Evolutionary conservation across 2,329 filamentous ascomycete species (phyloP), one percentile per base, ranked within the genome.

Genomic region (Ophiostoma piceae): DNA sequence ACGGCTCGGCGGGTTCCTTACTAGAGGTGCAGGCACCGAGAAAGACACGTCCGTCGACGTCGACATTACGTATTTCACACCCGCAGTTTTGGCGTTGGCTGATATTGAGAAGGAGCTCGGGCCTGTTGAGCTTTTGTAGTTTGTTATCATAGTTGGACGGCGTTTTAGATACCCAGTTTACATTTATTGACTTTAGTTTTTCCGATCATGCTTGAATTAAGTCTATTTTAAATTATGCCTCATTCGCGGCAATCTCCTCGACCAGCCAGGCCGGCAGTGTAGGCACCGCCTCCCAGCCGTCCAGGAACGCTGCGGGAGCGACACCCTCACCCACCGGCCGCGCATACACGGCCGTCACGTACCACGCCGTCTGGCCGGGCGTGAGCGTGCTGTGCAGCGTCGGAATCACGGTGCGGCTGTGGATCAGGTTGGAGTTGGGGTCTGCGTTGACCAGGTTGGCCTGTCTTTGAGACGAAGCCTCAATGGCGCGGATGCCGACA

Each of bases 381-480:
- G 80, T 80, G 47, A 93, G 77, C 35, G 86, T 87, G 72, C 85
- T 83, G 76, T 88, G 85, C 75, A 94, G 78, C 39, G 88, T 88
- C 32, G 91, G 91, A 74, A 94, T 85, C 60, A 90, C 83, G 3
- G 89, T 92, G 71, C 91, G 81, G 71, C 88, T 87, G 79, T 92
- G 88, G 2, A 92, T 82, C 43, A 94, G 79, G 78, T 94, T 94
- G 66, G 88, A 90, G 79, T 94, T 93, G 7, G 91, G 90, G 76
- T 94, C 91, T 12, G 90, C 89, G 70, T 92, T 88, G 66, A 93
- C 86, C 35, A 92, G 82, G 76, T 85, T 88, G 2, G 90, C 90
- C 69, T 78, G 32, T 32, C 68, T 29, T 7, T 19, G 2, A 68
- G 16, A 12, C 22, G 19, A 3, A 1, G 22, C 19, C 75, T 82